Base-by-base conservation (phyloP, 805 yeast genomes). In the Candida silvatica region DNA sequence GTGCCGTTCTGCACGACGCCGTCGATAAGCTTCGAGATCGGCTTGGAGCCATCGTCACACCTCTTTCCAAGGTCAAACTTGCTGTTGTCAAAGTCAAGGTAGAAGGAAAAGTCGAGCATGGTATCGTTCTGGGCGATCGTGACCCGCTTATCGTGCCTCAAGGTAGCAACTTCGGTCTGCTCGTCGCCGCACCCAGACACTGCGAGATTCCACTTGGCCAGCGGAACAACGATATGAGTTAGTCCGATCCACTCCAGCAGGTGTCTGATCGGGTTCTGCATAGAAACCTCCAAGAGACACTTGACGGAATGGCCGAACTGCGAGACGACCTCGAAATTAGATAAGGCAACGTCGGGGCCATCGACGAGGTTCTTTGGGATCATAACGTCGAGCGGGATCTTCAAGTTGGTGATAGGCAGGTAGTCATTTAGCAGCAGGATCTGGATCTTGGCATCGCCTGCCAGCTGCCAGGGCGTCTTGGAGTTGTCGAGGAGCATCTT, bases 111-210 rank as follows among this genome's bases (percentile, higher is more conserved):
- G 2, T 46, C 39, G 9, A 49, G 33, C 18, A 43, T 40, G 18
- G n/a, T 44, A 20, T 5, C 30, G 35, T 4, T 26, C 23, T 4
- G 20, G 20, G 34, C 16, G 22, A 15, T 15, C 19, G 18, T 23
- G 16, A 22, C 16, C 37, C 36, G 48, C 42, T 2, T 25, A 32
- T 4, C 44, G 45, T 9, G 38, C 45, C 20, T 35, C 29, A 48
- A 35, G 16, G 40, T 37, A 8, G 64, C 55, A 7, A 66, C 20
- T 3, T 42, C 35, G 7, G 66, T 55, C 1, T 45, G 41, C 11
- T 57, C 54, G 1, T 45, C 27, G 2, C 46, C 45, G 42, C 74
- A 68, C 43, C 61, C 68, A 6, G 59, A 48, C 14, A 64, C 38
- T 8, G 48, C 43, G 2, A 66, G 7, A 14, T 52, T 49, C 70